Base-by-base conservation (phyloP, 208 protist species). In the Polymyxa betae region DNA sequence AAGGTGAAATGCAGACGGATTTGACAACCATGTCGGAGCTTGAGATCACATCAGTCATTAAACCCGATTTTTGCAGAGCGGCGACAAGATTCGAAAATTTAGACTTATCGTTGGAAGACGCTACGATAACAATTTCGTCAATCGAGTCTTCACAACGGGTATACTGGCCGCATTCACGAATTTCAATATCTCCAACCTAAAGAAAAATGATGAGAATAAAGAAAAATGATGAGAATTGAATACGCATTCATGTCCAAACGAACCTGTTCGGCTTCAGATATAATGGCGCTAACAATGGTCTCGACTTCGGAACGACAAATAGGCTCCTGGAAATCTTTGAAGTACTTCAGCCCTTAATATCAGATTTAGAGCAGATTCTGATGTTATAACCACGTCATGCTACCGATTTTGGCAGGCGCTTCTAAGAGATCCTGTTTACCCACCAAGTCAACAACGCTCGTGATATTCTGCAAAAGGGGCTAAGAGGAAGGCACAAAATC, bases 331-430 rank as follows among this genome's bases (percentile, higher is more conserved):
- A 82, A 35, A 35, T 82, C 72, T 43, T 82, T 82, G 35, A 40
- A 35, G 72, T 82, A 82, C 40, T 82, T 82, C 72, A 82, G n/a
- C n/a, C 72, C 72, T 82, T n/a, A n/a, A n/a, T n/a, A n/a, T n/a
- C n/a, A n/a, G n/a, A n/a, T n/a, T n/a, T n/a, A n/a, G n/a, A n/a
- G n/a, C n/a, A n/a, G n/a, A n/a, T n/a, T n/a, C n/a, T n/a, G n/a
- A n/a, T n/a, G n/a, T n/a, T n/a, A n/a, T n/a, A n/a, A n/a, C n/a
- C n/a, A n/a, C n/a, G n/a, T n/a, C n/a, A n/a, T n/a, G n/a, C n/a
- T n/a, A 82, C 72, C 72, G 16, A 82, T 40, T 5, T 35, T 40
- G 16, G 72, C n/a, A 38, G 5, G 16, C n/a, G 5, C 12, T 5
- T 82, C 72, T 20, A 82, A n/a, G 5, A 82, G 35, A 43, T 82